Base-by-base conservation (phyloP, 2,329 filamentous ascomycete genomes). In the Sordariomycetes sp. region DNA sequence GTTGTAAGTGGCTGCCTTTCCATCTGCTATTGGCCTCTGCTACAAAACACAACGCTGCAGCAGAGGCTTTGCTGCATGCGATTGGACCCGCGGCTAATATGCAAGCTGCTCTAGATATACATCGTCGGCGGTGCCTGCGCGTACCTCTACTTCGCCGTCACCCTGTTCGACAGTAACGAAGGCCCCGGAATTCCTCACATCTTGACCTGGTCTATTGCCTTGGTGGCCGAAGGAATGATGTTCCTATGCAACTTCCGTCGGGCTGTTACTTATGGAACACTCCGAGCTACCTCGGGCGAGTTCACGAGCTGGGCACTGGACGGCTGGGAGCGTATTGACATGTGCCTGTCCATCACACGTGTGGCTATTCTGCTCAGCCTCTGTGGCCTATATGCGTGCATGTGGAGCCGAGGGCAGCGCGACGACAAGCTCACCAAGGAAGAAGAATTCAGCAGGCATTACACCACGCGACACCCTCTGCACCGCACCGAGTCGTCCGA, bases 61-160 rank as follows among this genome's bases (percentile, higher is more conserved):
- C 45, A 50, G 24, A 12, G 45, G 45, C 22, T 10, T 50, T 50
- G 45, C 13, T 50, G 45, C 45, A 50, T 50, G 45, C 45, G 20
- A 24, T 20, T 50, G 45, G 20, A 50, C 22, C 22, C 20, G 45
- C 39, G 17, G n/a, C 53, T 55, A 42, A 55, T 36, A 48, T 55
- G 34, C 10, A 28, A 8, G 12, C 10, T 55, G 10, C 28, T 32
- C 5, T 65, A 96, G 90, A 86, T 95, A 66, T 95, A 95, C 70
- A 76, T 95, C 61, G 81, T 89, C 58, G 89, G 86, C 57, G 86
- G 89, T 52, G 87, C 90, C 62, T 96, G 95, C 75, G 83, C 94
- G 61, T 94, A 95, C 73, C 79, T 88, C 54, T 85, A 96, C 63
- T 80, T 96, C 62, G 79, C 95, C 62, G 86, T 96, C 65, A 90